phyloP scores from a whole-genome alignment of 2,329 filamentous ascomycete genomes.

The Ciborinia camelliae region DNA sequence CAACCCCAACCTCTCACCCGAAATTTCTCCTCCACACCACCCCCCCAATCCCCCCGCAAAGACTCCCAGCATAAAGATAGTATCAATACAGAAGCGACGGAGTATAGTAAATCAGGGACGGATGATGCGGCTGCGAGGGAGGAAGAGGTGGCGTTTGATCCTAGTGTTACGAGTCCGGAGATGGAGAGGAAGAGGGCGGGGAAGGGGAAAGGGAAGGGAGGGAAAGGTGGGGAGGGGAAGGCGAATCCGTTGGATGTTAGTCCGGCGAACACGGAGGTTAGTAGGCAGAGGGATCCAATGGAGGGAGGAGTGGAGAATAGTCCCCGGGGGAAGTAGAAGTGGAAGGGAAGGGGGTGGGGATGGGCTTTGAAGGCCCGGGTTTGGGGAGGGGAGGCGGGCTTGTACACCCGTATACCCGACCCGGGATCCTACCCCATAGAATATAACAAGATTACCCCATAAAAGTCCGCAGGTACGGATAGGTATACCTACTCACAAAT shows the following conservation, averaged over 20 bases:
- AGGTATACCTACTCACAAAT: too few relatives aligned
- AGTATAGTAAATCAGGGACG: slow-evolving; percentile 65
- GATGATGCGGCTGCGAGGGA: slow-evolving; percentile 55
- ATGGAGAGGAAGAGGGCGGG: slow-evolving; percentile 47
- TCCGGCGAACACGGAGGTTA: slow-evolving; percentile 58
- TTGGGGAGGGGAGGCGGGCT: too few relatives aligned
- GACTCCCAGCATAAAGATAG: slow-evolving; percentile 56
- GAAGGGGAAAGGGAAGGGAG: not conserved
- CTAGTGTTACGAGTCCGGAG: slow-evolving; percentile 41
- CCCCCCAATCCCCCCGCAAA: slow-evolving; percentile 37
- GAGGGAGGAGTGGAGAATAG: slow-evolving; percentile 48
- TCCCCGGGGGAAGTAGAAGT: slow-evolving; percentile 45
- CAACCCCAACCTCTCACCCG: not conserved
- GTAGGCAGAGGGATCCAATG: slow-evolving; percentile 44
- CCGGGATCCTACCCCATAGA: too few relatives aligned
- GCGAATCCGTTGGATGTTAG: slow-evolving; percentile 56
- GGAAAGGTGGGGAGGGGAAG: too few relatives aligned
- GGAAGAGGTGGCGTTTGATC: slow-evolving; percentile 64
- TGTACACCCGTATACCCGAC: too few relatives aligned
- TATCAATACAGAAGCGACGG: slow-evolving; percentile 61
- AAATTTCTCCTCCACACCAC: not conserved
- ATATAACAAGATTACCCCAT: too few relatives aligned
- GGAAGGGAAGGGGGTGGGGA: slow-evolving; percentile 46
- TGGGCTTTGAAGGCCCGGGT: too few relatives aligned
- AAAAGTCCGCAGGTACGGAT: too few relatives aligned